Conservation (phyloP, 805 yeast genomes). For the Saccharomycopsis lassenensis region DNA sequence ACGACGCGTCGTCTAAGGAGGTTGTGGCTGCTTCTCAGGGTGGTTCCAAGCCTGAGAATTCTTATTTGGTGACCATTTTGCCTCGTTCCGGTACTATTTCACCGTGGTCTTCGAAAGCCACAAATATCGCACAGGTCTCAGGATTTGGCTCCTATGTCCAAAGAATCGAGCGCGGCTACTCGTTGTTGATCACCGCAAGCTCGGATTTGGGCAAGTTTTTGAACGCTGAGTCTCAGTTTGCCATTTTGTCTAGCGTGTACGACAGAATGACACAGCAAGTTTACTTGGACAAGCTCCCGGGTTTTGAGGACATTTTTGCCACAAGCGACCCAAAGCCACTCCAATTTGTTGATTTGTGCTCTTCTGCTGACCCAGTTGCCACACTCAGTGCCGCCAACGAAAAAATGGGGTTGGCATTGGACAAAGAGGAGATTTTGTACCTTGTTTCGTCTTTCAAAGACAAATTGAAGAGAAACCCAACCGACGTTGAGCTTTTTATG, state of each 20-base stretch:
- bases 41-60: conserved; percentile 30
- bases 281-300: conserved; percentile 51
- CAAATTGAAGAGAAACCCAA: conserved; percentile 75
- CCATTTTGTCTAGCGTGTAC: conserved; percentile 58
- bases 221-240: conserved; percentile 42
- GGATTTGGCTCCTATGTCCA: conserved; percentile 63
- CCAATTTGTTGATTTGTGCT: conserved; percentile 56
- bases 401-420: conserved; percentile 86
- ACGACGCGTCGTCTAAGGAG: conserved; percentile 22
- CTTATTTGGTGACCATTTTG: conserved; percentile 59
- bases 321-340: conserved; percentile 77
- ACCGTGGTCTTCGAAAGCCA: conserved; percentile 99
- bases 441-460: conserved; percentile 72
- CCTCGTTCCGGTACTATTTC: conserved; percentile 96
- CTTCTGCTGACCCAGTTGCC: conserved; percentile 34
- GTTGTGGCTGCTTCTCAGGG: too few relatives aligned
- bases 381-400: conserved; percentile 69
- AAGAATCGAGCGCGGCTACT: conserved; percentile 86
- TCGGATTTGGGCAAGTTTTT: conserved; percentile 4
- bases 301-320: conserved; percentile 48
- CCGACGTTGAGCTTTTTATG: conserved; percentile 97
- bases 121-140: conserved; percentile 84
- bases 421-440: conserved; percentile 85
- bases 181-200: conserved; percentile 53
- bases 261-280: conserved; percentile 92